Evolutionary conservation across 805 yeast genomes (phyloP), one percentile per base, ranked within the genome.

Genomic region (Nakazawaea siamensis): DNA sequence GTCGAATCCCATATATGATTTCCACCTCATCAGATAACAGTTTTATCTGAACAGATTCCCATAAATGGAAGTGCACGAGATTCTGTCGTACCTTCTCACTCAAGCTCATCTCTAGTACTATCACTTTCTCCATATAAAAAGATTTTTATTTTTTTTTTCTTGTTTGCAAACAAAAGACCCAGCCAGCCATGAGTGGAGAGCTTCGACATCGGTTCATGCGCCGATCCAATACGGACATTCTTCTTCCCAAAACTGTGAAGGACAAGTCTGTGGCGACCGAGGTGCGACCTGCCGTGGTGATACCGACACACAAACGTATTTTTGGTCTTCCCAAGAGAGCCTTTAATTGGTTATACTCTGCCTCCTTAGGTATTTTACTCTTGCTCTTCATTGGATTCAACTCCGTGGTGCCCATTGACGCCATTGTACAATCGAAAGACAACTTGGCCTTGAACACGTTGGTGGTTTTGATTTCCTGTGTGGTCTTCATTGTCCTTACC

Each of bases 331-430:
- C 57, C 12, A 48, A 47, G 28, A 35, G 44, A 4, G 33, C 46
- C 4, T 28, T 53, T 4, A 39, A 38, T 7, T 71, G 74, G 74
- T 48, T 65, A 11, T 70, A 70, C 37, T 62, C 69, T 11, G 50
- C 62, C 16, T 63, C 74, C 15, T 54, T 66, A 33, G 48, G 62
- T 19, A 46, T 72, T 9, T 52, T 68, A 18, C 41, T 66, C 34
- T 40, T 59, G 2, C 43, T 66, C 1, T 60, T 70, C 36, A 46
- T 81, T 15, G 84, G 77, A 0, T 70, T 87, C 37, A 62, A 77
- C 18, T 62, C 83, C 2, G 82, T 81, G 7, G 62, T 90, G 1
- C 94, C 94, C 0, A 71, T 86, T 12, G 97, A 90, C 55, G 75
- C 86, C 20, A 75, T 87, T 40, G 65, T 71, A 1, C 70, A 73